Conservation (phyloP, 2,329 filamentous ascomycete genomes). For the Microdochium bolleyi region DNA sequence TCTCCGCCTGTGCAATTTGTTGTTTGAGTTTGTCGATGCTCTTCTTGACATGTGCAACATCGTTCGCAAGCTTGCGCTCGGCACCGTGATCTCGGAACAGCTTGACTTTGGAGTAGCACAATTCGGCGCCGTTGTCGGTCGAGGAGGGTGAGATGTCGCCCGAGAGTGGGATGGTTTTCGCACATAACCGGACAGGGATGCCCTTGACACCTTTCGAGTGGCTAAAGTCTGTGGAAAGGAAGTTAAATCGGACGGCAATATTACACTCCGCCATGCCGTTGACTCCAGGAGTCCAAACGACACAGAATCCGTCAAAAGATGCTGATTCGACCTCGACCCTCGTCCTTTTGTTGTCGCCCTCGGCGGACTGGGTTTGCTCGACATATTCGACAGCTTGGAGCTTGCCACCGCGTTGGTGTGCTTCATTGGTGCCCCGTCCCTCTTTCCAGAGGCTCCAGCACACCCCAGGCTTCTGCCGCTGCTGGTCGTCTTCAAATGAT, state of each 20-base stretch:
- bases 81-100: constrained; percentile 94
- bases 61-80: constrained; percentile 89
- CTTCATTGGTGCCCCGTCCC: constrained; percentile 89
- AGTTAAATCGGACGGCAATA: constrained; percentile 93
- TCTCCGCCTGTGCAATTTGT: constrained; percentile 74
- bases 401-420: constrained; percentile 86
- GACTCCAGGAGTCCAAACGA: constrained; percentile 73
- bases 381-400: constrained; percentile 94
- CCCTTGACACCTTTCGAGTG: constrained; percentile 98
- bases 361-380: constrained; percentile 51
- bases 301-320: constrained; percentile 90
- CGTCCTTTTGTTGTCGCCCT: constrained; percentile 57
- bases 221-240: constrained; percentile 96
- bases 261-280: constrained; percentile 68
- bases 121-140: constrained; percentile 39
- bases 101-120: constrained; percentile 95
- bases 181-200: constrained; percentile 85
- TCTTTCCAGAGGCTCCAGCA: constrained; percentile 95
- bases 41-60: constrained; percentile 91
- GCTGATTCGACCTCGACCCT: constrained; percentile 65
- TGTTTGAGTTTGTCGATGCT: constrained; percentile 94
- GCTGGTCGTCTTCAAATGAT: constrained; percentile 94
- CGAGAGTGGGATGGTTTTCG: constrained; percentile 62
- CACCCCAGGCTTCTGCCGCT: constrained; percentile 70
- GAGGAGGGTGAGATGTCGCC: constrained; percentile 31